Conservation (phyloP, 345 rosid species). For the Trapa bicornis region DNA sequence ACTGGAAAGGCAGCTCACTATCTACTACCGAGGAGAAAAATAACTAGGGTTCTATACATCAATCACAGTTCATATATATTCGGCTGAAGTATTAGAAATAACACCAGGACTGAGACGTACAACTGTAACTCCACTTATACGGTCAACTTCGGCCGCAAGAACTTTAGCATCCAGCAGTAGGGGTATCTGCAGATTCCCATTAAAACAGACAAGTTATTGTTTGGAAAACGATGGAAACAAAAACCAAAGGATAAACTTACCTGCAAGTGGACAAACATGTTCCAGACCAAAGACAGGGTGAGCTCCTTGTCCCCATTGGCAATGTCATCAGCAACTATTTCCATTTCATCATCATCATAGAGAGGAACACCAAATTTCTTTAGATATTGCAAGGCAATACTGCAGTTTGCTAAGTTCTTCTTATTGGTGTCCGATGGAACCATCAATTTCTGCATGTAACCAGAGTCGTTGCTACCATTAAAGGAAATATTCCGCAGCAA, state of each 20-base stretch:
- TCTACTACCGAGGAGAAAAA: background rate
- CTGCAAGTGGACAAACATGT: constrained; percentile 78
- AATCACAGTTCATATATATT: background rate
- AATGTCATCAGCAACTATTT: constrained; percentile 54
- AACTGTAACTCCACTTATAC: constrained; percentile 30
- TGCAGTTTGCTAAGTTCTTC: constrained; percentile 60
- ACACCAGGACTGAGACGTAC: constrained; percentile 31
- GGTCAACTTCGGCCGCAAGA: constrained; percentile 47
- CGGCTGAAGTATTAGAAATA: background rate
- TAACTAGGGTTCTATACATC: background rate
- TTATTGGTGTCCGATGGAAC: constrained; percentile 64
- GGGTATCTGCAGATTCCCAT: constrained; percentile 45
- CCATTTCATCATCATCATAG: constrained; percentile 61
- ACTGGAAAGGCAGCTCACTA: background rate
- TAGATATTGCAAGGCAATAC: constrained; percentile 53
- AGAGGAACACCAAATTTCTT: constrained; percentile 47
- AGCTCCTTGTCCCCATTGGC: constrained; percentile 76
- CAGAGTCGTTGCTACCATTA: background rate
- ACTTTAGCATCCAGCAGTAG: constrained; percentile 45
- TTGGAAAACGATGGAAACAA: background rate
- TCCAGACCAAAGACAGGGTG: constrained; percentile 75
- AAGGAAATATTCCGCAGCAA: background rate
- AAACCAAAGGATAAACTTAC: constrained; percentile 8
- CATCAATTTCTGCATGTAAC: constrained; percentile 50
- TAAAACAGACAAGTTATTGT: background rate